Percentiles rank a stretch among this genome's conserved stretches.
Conservation (phyloP, 2,329 filamentous ascomycete species). For the Sordariomycetes sp. region DNA sequence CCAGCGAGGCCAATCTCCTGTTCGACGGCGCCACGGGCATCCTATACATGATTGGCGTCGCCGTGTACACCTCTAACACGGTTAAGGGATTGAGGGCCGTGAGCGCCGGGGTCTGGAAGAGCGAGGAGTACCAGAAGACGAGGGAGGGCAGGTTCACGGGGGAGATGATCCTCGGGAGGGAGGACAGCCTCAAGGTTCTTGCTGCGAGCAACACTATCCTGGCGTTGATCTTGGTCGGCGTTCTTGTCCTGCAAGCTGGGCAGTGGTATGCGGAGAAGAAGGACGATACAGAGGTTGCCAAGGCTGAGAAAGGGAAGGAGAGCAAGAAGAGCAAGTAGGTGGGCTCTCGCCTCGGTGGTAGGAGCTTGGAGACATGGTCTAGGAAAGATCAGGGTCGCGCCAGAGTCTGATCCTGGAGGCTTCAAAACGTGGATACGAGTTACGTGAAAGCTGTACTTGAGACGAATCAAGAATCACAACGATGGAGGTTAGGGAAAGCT, state of each 20-base stretch:
- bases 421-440: too few relatives aligned
- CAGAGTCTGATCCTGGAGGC: too few relatives aligned
- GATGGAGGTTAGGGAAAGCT: too few relatives aligned
- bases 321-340: too few relatives aligned
- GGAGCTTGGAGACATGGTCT: too few relatives aligned
- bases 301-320: conserved; percentile 16
- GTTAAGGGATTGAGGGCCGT: conserved; percentile 88
- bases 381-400: too few relatives aligned
- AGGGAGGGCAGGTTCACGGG: conserved; percentile 35
- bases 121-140: conserved; percentile 27
- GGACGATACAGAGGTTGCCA: conserved; percentile 48
- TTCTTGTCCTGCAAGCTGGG: conserved; percentile 86
- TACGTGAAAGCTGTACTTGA: too few relatives aligned
- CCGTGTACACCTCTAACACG: conserved; percentile 93
- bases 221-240: conserved; percentile 82
- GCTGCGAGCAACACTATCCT: conserved; percentile 94
- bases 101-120: conserved; percentile 55
- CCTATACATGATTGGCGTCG: conserved; percentile 77
- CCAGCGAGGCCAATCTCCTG: conserved; percentile 87
- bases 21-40: conserved; percentile 81
- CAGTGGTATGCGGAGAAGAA: conserved; percentile 98
- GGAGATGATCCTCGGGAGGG: conserved; percentile 65
- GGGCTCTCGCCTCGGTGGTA: too few relatives aligned
- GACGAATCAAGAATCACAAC: too few relatives aligned
- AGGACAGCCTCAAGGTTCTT: conserved; percentile 85